A percentile compares a stretch with the other conserved stretches of the same genome.
These are phyloP conservation scores for Phragmites australis DNA, from an alignment of 176 grass and related monocot species.

Conservation along the genomic window DNA sequence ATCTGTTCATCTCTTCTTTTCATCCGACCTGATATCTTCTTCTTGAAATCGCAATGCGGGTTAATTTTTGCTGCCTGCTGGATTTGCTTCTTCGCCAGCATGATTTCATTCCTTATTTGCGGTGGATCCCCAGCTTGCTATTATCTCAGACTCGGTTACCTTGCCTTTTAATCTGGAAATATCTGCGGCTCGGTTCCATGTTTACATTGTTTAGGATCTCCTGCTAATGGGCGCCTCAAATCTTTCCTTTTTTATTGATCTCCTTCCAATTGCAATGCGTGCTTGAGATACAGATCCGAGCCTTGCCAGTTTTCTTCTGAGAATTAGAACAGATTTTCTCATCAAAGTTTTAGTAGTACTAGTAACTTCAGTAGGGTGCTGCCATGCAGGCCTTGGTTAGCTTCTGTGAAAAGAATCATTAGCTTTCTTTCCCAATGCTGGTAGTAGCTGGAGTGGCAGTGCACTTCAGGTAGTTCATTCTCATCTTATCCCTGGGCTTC, in stretches of 20 bases:
- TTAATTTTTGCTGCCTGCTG: background rate
- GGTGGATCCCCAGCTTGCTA: constrained; percentile 25
- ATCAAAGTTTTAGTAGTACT: background rate
- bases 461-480: background rate
- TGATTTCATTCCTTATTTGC: constrained; percentile 1
- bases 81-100: background rate
- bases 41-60: background rate
- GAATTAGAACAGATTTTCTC: background rate
- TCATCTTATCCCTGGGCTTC: constrained; percentile 38
- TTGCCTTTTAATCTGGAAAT: background rate
- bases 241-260: constrained; percentile 19
- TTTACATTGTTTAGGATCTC: background rate
- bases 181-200: background rate
- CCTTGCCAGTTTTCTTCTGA: background rate
- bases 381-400: background rate
- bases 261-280: constrained; percentile 9
- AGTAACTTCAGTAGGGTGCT: background rate
- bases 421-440: background rate
- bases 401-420: constrained; percentile 7
- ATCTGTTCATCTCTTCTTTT: background rate
- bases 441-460: background rate
- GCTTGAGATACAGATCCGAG: background rate
- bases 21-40: background rate
- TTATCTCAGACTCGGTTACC: background rate
- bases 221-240: background rate